A percentile compares a stretch with the other conserved stretches of the same genome.
Conservation (phyloP, 2,329 filamentous ascomycete genomes). For the Beauveria sp. region DNA sequence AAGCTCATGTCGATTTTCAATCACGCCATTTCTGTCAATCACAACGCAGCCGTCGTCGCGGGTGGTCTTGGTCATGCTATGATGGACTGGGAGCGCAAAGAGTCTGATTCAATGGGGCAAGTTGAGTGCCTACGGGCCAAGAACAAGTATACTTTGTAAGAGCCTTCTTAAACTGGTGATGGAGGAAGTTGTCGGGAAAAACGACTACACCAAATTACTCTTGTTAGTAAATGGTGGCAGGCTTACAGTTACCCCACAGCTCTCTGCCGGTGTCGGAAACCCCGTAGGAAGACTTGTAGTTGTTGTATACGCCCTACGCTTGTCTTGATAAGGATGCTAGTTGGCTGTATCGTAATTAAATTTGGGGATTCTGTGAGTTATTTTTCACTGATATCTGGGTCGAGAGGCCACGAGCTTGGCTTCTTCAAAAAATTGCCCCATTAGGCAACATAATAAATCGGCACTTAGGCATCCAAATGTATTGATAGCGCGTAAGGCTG, state of each 20-base stretch:
- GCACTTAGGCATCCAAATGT: not conserved
- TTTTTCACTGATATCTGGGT: too few species aligned
- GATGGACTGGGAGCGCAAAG: not conserved
- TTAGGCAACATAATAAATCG: not conserved
- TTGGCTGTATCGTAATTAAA: too few species aligned
- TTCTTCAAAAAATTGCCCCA: not conserved
- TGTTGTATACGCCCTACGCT: not conserved
- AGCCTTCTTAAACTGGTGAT: not conserved
- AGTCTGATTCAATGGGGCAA: not conserved
- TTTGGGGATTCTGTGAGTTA: too few species aligned
- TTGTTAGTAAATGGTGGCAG: not conserved
- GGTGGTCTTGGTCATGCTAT: conserved; percentile 8
- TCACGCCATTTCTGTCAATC: conserved; percentile 29
- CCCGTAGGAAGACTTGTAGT: not conserved
- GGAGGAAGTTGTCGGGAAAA: not conserved
- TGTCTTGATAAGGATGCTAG: not conserved
- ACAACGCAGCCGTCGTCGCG: conserved; percentile 24
- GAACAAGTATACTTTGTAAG: not conserved
- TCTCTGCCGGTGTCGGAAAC: not conserved
- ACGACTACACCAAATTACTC: too few species aligned
- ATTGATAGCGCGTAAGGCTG: not conserved
- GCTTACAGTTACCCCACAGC: not conserved
- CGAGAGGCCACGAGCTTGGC: too few species aligned
- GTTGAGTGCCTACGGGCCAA: too few species aligned
- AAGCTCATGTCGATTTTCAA: conserved; percentile 36